Evolutionary conservation across 2,329 filamentous ascomycete genomes (phyloP), one percentile per base, ranked within the genome.

Genomic region (Mollisiaceae sp.): DNA sequence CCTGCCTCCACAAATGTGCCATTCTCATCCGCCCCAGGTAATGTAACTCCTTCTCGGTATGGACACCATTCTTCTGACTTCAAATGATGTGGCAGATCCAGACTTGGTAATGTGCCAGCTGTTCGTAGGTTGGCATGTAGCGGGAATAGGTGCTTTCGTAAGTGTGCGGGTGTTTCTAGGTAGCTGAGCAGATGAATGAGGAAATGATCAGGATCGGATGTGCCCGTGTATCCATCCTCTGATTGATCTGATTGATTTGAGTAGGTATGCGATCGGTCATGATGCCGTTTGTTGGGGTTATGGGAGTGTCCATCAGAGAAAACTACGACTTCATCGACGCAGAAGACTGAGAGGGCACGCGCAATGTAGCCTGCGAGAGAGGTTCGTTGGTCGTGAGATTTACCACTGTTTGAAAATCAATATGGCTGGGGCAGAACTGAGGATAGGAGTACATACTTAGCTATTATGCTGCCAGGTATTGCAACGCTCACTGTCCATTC

Each of bases 61-160:
- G 86, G 85, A 69, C 92, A 88, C 88, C 90, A 93, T 74, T 96
- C 92, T 62, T 90, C 86, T 15, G 85, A 84, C 68, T 91, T 85
- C 9, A 93, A 83, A 77, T 97, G 93, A 76, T 94, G 91, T 18
- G 93, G 93, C 84, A 95, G 92, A 76, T 96, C 93, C 64, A 96
- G 80, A 73, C 86, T 91, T 0, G 91, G 91, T 35, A 96, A 80
- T 45, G 89, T 83, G 8, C 91, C 92, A 45, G 91, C 91, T 14
- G 87, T 86, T 45, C 86, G 83, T 50, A 96, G 82, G 75, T 96
- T 94, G 11, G 91, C 88, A 74, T 96, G 92, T 68, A 93, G 81
- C 0, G 90, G 89, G 72, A 96, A 94, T 3, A 97, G 82, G 1
- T 83, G 79, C 75, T 89, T 89, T 72, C 91, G 88, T 78, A 97